phyloP scores from a whole-genome alignment of 805 yeast genomes.

The Saturnispora quitensis region DNA sequence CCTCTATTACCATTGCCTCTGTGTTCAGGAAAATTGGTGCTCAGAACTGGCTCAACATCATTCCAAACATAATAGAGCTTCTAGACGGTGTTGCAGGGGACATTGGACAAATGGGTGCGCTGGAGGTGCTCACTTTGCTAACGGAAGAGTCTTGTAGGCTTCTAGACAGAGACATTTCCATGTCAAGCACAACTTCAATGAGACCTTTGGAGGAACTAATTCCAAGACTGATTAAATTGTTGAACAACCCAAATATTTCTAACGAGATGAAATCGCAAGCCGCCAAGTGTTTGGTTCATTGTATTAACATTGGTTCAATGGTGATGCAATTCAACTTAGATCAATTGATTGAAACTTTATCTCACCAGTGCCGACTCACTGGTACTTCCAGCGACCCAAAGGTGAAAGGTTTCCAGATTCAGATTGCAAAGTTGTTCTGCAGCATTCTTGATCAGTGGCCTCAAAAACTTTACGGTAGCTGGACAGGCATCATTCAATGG shows the following conservation, averaged over 20 bases:
- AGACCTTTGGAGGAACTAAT: conserved; percentile 58
- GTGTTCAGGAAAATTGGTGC: conserved; percentile 61
- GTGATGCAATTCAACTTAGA: conserved; percentile 57
- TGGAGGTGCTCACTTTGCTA: conserved; percentile 73
- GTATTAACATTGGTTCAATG: conserved; percentile 62
- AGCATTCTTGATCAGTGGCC: conserved; percentile 67
- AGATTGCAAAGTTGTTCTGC: conserved; percentile 70
- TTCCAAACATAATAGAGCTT: conserved; percentile 61
- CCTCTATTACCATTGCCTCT: conserved; percentile 86
- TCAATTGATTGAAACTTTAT: conserved; percentile 52
- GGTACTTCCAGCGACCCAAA: conserved; percentile 30
- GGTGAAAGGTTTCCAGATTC: conserved; percentile 52
- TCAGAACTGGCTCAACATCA: conserved; percentile 60
- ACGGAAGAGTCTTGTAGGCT: conserved; percentile 76
- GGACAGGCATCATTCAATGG: conserved; percentile 79
- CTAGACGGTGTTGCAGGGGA: conserved; percentile 39
- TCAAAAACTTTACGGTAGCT: conserved; percentile 68
- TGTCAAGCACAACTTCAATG: conserved; percentile 30
- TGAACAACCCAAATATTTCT: conserved; percentile 32
- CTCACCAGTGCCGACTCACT: conserved; percentile 44
- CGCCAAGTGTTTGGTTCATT: conserved; percentile 66
- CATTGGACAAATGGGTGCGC: conserved; percentile 59
- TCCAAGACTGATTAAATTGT: conserved; percentile 51
- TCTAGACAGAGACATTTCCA: conserved; percentile 57
- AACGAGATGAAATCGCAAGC: conserved; percentile 55